Evolutionary conservation across 192 early-diverging fungal genomes (phyloP).

Genomic region (Rhizoclosmatium sp.): DNA sequence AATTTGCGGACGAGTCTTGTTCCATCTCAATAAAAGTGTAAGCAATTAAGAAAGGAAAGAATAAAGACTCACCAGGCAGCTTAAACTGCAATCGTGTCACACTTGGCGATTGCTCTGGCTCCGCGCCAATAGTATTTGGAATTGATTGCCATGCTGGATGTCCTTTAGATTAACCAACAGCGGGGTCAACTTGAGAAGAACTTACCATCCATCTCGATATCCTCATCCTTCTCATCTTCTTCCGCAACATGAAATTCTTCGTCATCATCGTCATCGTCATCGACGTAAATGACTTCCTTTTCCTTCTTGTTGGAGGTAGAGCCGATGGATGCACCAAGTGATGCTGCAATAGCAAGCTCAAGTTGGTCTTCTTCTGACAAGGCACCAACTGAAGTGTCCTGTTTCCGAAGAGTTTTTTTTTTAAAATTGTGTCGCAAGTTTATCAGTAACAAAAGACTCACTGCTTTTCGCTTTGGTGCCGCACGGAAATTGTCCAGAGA

Average conservation of each 20-base stretch:
- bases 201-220: neutral
- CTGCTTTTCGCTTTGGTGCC: constrained; percentile 42
- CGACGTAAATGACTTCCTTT: neutral
- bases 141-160: constrained; percentile 10
- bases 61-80: constrained; percentile 60
- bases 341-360: constrained; percentile 81
- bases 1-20: constrained; percentile 79
- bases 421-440: neutral
- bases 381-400: neutral
- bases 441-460: neutral
- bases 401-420: neutral
- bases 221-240: neutral
- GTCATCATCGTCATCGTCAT: neutral
- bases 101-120: constrained; percentile 45
- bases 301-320: neutral
- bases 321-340: constrained; percentile 46
- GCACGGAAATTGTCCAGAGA: constrained; percentile 58
- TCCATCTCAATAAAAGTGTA: constrained; percentile 63
- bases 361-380: constrained; percentile 89
- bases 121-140: neutral
- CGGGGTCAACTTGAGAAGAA: neutral
- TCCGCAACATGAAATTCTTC: neutral
- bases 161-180: too few species aligned
- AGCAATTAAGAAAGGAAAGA: neutral
- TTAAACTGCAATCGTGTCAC: constrained; percentile 85